Evolutionary conservation across 2,329 filamentous ascomycete genomes (phyloP).

Genomic region (Dichotomopilus funicola): DNA sequence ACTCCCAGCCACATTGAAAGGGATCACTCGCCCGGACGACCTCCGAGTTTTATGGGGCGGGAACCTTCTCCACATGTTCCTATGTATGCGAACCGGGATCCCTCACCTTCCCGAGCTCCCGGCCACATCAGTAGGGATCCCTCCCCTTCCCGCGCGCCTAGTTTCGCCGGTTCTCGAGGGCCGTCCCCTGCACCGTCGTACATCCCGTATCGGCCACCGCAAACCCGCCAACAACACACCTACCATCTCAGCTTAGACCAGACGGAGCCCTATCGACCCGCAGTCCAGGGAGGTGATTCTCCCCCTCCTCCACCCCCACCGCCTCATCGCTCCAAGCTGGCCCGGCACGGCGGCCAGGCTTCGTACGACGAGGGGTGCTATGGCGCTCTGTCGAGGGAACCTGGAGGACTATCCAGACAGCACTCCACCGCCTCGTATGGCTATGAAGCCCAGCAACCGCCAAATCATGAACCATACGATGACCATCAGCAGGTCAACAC

Average conservation of each 20-base stretch:
- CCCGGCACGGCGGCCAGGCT: slow-evolving; percentile 27
- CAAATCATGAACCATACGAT: slow-evolving; percentile 29
- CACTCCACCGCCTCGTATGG: slow-evolving; percentile 29
- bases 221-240: slow-evolving; percentile 17
- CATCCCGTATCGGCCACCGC: slow-evolving; percentile 22
- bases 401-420: slow-evolving; percentile 22
- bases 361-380: slow-evolving; percentile 28
- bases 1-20: neutral
- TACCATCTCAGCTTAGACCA: slow-evolving; percentile 18
- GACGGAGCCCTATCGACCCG: slow-evolving; percentile 4
- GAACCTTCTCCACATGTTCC: neutral
- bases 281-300: slow-evolving; percentile 37
- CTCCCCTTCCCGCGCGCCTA: slow-evolving; percentile 31
- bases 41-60: neutral
- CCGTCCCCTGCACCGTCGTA: slow-evolving; percentile 24
- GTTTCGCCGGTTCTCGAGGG: slow-evolving; percentile 27
- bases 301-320: slow-evolving; percentile 78
- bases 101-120: slow-evolving; percentile 17
- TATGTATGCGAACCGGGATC: neutral
- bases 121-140: slow-evolving; percentile 2
- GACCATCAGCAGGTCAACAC: slow-evolving; percentile 30
- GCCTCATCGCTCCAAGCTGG: slow-evolving; percentile 54
- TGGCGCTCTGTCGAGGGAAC: slow-evolving; percentile 13
- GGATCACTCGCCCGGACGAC: slow-evolving; percentile 17
- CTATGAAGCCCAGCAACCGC: slow-evolving; percentile 8